These are phyloP conservation scores for Platismatia glauca DNA, from an alignment of 495 filamentous ascomycete species.

Conservation along the genomic window DNA sequence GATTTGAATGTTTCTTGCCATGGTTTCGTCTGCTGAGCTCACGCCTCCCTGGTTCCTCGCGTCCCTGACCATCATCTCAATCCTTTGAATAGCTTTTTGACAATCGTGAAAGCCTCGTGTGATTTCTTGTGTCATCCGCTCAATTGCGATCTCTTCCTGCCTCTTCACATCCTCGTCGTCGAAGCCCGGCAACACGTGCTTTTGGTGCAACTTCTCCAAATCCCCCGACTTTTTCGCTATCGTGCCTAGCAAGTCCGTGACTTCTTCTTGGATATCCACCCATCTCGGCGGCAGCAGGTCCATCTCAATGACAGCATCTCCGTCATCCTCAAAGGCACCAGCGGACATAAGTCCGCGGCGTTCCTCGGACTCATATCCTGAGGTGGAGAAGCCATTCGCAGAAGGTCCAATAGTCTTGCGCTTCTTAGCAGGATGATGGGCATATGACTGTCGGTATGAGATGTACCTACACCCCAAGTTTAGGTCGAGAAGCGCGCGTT, in stretches of 20 bases:
- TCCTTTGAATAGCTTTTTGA: slow-evolving; percentile 74
- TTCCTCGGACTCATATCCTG: slow-evolving; percentile 57
- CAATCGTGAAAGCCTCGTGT: slow-evolving; percentile 83
- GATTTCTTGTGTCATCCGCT: slow-evolving; percentile 80
- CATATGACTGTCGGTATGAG: slow-evolving; percentile 96
- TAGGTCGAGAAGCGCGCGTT: slow-evolving; percentile 10
- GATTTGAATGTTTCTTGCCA: slow-evolving; percentile 93
- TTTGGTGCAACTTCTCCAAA: slow-evolving; percentile 88
- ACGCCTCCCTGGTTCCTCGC: slow-evolving; percentile 58
- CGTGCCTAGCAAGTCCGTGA: slow-evolving; percentile 69
- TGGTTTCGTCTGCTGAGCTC: slow-evolving; percentile 75
- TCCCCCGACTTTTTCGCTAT: slow-evolving; percentile 74
- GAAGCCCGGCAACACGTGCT: slow-evolving; percentile 93
- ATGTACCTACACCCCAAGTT: slow-evolving; percentile 61
- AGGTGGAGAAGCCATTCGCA: slow-evolving; percentile 66
- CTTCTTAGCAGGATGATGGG: slow-evolving; percentile 86
- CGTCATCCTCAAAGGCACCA: slow-evolving; percentile 72
- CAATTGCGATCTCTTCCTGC: slow-evolving; percentile 79
- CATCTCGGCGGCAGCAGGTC: slow-evolving; percentile 90
- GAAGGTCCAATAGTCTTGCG: slow-evolving; percentile 54
- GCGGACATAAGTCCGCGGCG: slow-evolving; percentile 78
- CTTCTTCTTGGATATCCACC: slow-evolving; percentile 92
- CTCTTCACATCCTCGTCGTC: slow-evolving; percentile 84
- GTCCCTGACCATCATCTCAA: slow-evolving; percentile 77
- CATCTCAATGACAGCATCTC: slow-evolving; percentile 97